Conservation (phyloP, 805 yeast species). For the Metschnikowia bowlesiae region DNA sequence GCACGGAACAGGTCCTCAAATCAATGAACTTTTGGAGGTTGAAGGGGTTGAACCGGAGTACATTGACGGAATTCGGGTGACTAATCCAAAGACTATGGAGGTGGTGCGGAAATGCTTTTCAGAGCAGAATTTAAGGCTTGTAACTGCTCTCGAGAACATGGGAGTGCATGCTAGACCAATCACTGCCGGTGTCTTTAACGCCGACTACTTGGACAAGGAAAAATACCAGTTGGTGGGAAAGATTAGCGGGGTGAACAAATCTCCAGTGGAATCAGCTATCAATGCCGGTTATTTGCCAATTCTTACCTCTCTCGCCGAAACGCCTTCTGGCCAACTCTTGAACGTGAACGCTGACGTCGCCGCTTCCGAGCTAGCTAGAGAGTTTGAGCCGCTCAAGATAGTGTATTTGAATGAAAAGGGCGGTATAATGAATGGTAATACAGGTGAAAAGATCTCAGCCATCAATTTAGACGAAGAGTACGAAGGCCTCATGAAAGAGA, state of each 20-base stretch:
- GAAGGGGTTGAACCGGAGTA: conserved; percentile 96
- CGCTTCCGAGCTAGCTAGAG: conserved; percentile 96
- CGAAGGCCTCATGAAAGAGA: conserved; percentile 81
- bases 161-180: conserved; percentile 99
- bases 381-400: conserved; percentile 93
- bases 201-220: conserved; percentile 83
- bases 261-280: conserved; percentile 89
- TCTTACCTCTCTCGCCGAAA: conserved; percentile 93
- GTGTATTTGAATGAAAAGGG: conserved; percentile 97
- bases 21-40: conserved; percentile 85
- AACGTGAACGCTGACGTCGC: conserved; percentile 99
- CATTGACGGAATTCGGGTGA: conserved; percentile 93
- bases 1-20: conserved; percentile 99
- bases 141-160: conserved; percentile 90
- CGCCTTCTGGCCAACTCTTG: conserved; percentile 92
- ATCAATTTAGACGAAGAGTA: conserved; percentile 96
- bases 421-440: conserved; percentile 88
- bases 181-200: conserved; percentile 95
- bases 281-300: conserved; percentile 96
- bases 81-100: conserved; percentile 90
- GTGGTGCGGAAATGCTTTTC: conserved; percentile 94
- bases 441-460: conserved; percentile 82
- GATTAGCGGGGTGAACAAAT: conserved; percentile 79
- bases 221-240: conserved; percentile 92
- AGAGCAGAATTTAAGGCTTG: conserved; percentile 91